Conservation (phyloP, 2,329 filamentous ascomycete species). For the Monilinia laxa region DNA sequence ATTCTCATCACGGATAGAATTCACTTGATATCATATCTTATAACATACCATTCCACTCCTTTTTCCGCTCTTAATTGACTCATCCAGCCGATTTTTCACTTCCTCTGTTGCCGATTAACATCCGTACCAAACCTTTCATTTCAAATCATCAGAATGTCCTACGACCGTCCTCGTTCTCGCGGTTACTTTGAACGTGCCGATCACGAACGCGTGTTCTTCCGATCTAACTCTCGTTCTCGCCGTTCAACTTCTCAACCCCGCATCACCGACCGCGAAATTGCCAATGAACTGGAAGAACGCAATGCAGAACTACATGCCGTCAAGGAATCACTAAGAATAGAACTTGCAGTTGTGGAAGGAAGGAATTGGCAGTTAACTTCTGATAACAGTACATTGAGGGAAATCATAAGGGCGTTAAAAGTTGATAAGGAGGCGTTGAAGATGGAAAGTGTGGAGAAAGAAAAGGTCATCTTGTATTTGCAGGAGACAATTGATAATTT, state of each 20-base stretch:
- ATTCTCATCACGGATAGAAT: neutral
- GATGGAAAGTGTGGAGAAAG: neutral
- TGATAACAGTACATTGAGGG: neutral
- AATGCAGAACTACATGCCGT: neutral
- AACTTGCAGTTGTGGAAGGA: neutral
- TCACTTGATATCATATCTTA: neutral
- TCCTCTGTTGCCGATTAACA: neutral
- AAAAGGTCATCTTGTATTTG: neutral
- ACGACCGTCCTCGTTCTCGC: neutral
- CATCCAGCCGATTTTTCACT: neutral
- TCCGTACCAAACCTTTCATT: too few relatives aligned
- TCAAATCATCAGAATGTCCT: neutral
- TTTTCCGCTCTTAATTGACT: neutral
- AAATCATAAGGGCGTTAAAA: neutral
- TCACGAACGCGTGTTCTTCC: neutral
- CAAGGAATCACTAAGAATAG: neutral
- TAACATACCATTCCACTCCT: neutral
- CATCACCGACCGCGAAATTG: neutral
- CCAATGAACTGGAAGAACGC: slow-evolving; percentile 12
- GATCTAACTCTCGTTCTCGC: neutral
- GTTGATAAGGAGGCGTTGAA: neutral
- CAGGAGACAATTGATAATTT: neutral
- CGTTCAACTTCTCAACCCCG: neutral
- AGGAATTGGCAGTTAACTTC: neutral
- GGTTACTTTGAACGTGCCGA: neutral